These are phyloP conservation scores for Mycena vitilis DNA, from an alignment of 768 basidiomycete genomes.

Conservation along the genomic window DNA sequence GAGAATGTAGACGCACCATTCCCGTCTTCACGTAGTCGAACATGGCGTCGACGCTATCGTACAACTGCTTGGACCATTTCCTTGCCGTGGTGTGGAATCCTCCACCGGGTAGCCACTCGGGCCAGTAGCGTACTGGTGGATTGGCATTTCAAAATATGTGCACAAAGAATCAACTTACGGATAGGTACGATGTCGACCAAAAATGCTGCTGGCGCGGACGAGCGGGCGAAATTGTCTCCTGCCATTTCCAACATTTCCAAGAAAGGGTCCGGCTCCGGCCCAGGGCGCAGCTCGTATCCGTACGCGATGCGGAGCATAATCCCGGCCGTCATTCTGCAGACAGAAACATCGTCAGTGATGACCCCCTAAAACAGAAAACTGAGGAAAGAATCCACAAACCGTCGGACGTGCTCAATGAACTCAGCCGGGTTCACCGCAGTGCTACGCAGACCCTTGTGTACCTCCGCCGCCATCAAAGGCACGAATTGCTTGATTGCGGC, in stretches of 20 bases:
- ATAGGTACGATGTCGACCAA: slow-evolving; percentile 20
- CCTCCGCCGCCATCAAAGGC: slow-evolving; percentile 7
- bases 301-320: slow-evolving; percentile 21
- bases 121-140: not conserved
- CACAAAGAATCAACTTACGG: not conserved
- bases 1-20: not conserved
- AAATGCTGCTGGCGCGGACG: not conserved
- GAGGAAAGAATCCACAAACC: slow-evolving; percentile 1
- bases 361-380: not conserved
- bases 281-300: slow-evolving; percentile 12
- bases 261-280: not conserved
- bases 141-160: not conserved
- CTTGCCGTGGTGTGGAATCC: not conserved
- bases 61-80: not conserved
- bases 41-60: not conserved
- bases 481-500: slow-evolving; percentile 14
- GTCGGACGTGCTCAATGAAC: not conserved
- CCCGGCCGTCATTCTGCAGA: slow-evolving; percentile 10
- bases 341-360: too few species aligned
- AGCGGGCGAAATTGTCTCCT: slow-evolving; percentile 4
- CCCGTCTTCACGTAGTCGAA: slow-evolving; percentile 3
- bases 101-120: not conserved
- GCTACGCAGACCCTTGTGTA: slow-evolving; percentile 6
- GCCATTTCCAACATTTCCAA: slow-evolving; percentile 15
- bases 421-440: not conserved